These are phyloP conservation scores for Coemansia guatemalensis DNA, from an alignment of 192 early-diverging fungal species.

Conservation along the genomic window DNA sequence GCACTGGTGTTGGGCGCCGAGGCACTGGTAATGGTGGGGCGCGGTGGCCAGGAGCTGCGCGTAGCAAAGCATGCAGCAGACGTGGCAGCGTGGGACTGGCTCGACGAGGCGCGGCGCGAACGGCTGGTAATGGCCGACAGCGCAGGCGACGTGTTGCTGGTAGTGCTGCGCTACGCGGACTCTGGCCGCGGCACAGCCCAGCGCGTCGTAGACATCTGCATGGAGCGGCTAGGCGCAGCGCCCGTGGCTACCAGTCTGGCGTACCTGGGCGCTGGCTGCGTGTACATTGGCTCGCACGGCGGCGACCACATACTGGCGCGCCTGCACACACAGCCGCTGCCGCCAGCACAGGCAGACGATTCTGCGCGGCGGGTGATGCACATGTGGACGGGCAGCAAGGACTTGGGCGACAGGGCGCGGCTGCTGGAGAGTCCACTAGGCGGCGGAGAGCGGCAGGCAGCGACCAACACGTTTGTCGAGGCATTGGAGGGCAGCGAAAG, in stretches of 20 bases:
- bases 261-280: constrained; percentile 65
- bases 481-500: constrained; percentile 65
- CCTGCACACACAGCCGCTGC: constrained; percentile 56
- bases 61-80: constrained; percentile 26
- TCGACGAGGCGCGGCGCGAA: constrained; percentile 52
- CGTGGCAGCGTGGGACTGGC: constrained; percentile 57
- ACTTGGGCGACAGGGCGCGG: neutral
- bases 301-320: constrained; percentile 81
- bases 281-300: constrained; percentile 83
- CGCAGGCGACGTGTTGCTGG: constrained; percentile 61
- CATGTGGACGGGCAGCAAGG: neutral
- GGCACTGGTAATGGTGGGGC: constrained; percentile 21
- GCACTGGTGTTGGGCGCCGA: constrained; percentile 35
- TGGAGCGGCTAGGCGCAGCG: constrained; percentile 52
- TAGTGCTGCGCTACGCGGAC: constrained; percentile 50
- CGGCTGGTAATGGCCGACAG: constrained; percentile 74
- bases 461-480: constrained; percentile 56
- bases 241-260: constrained; percentile 63
- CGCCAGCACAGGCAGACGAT: neutral
- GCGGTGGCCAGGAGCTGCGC: neutral
- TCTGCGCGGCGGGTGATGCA: neutral
- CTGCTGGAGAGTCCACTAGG: constrained; percentile 3
- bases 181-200: neutral
- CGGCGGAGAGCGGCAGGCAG: neutral
- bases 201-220: constrained; percentile 37